Conservation (phyloP, 1,139 yeast genomes). For the Nematodospora anomalae region DNA sequence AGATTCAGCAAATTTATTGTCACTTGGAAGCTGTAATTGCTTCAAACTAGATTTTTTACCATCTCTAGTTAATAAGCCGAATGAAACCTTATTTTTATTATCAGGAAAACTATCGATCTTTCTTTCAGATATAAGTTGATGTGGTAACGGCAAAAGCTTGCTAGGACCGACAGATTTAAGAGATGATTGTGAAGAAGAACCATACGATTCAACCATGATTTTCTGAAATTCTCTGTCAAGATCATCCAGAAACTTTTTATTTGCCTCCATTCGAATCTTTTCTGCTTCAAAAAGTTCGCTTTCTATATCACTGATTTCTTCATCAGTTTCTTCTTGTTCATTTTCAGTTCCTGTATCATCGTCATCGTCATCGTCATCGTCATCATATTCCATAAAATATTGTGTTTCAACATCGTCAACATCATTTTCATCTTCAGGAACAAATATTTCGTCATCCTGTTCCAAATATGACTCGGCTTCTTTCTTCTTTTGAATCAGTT, state of each 20-base stretch:
- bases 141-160: slow-evolving; percentile 23
- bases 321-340: slow-evolving; percentile 17
- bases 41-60: slow-evolving; percentile 50
- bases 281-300: slow-evolving; percentile 15
- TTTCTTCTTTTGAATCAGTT: slow-evolving; percentile 21
- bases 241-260: slow-evolving; percentile 47
- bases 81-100: slow-evolving; percentile 29
- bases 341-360: slow-evolving; percentile 17
- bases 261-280: slow-evolving; percentile 30
- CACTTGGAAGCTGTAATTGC: slow-evolving; percentile 48
- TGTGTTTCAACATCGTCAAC: slow-evolving; percentile 19
- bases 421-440: slow-evolving; percentile 18
- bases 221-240: slow-evolving; percentile 55
- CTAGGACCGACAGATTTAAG: slow-evolving; percentile 2
- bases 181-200: slow-evolving; percentile 16
- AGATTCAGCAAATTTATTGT: slow-evolving; percentile 48
- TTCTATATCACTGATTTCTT: slow-evolving; percentile 10
- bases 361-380: slow-evolving; percentile 22
- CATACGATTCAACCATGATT: slow-evolving; percentile 51
- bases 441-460: slow-evolving; percentile 16
- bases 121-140: slow-evolving; percentile 7
- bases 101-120: neutral
- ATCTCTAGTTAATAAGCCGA: slow-evolving; percentile 51
- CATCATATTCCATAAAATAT: slow-evolving; percentile 22
- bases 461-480: slow-evolving; percentile 19